Base-by-base conservation (phyloP, 768 basidiomycete species). In the Chalciporus chontae region DNA sequence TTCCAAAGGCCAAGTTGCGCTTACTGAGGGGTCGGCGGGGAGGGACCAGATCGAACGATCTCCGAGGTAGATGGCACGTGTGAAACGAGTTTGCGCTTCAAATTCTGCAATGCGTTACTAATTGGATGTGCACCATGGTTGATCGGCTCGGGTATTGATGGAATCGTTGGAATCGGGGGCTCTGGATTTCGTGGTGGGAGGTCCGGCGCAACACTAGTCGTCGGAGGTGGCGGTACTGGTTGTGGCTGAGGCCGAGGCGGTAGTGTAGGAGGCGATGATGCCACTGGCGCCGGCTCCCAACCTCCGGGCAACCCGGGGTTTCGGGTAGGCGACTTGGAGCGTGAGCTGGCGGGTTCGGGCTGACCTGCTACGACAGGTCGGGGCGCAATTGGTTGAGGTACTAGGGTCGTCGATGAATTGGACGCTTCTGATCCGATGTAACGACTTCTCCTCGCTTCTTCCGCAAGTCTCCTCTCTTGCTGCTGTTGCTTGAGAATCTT, bases 401-500 rank as follows among this genome's bases (percentile, higher is more conserved):
- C 17, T 4, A 37, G 49, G 8, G 54, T 43, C 10, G 49, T 29
- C 26, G 44, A 38, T 18, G 49, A 32, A 15, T 49, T 43, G 21
- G 55, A 42, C 13, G 23, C 44, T 21, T 66, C 54, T 4, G 52
- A 43, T 40, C 63, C 60, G 3, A 63, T 58, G 36, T 55, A 61
- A 3, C 57, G 64, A 24, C 56, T 62, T 40, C 43, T 52, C 41
- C 52, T 69, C 13, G 69, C 72, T 48, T 75, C 74, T 59, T 85
- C 78, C 0, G 78, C 74, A 15, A 78, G 76, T 49, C 78, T 71
- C 17, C 77, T 71, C 40, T 90, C 83, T 13, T 82, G 83, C 60
- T 79, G 79, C 60, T 95, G 90, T 55, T 90, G 87, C 50, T 85
- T 84, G 49, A 97, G 71, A 51, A 98, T 95, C 29, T 94, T 79